These are phyloP conservation scores for Colletotrichum tanaceti DNA, from an alignment of 2,329 filamentous ascomycete genomes.

Conservation along the genomic window DNA sequence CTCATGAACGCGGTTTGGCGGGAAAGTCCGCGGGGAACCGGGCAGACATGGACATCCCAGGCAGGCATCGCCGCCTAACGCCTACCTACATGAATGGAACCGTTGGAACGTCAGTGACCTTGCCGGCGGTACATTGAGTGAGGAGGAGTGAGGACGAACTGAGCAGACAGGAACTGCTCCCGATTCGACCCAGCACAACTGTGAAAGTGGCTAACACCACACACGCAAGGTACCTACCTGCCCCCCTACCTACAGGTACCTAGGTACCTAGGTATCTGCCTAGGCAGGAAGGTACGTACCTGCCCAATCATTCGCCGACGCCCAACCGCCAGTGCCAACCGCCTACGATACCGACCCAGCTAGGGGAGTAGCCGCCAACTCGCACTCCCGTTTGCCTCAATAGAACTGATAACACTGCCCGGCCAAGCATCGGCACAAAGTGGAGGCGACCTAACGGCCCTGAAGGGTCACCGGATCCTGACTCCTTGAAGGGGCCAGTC, in stretches of 20 bases:
- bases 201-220: too few species aligned
- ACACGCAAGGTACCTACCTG: not conserved
- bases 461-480: slow-evolving; percentile 14
- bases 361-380: slow-evolving; percentile 20
- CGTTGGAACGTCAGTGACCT: slow-evolving; percentile 34
- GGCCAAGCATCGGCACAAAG: slow-evolving; percentile 12
- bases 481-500: slow-evolving; percentile 8
- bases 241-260: too few species aligned
- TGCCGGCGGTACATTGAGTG: slow-evolving; percentile 16
- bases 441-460: slow-evolving; percentile 10
- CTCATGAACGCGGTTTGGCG: slow-evolving; percentile 18
- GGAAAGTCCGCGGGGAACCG: not conserved
- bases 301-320: not conserved
- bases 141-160: not conserved
- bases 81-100: too few species aligned
- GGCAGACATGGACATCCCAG: slow-evolving; percentile 28
- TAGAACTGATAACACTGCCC: not conserved
- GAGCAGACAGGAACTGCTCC: not conserved
- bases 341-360: too few species aligned
- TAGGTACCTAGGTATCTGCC: not conserved
- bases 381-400: slow-evolving; percentile 19
- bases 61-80: slow-evolving; percentile 40
- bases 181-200: slow-evolving; percentile 5
- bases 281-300: slow-evolving; percentile 11
- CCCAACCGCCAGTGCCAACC: slow-evolving; percentile 7